phyloP scores from a whole-genome alignment of 2,329 filamentous ascomycete genomes.

The Colletotrichum endophyticum region DNA sequence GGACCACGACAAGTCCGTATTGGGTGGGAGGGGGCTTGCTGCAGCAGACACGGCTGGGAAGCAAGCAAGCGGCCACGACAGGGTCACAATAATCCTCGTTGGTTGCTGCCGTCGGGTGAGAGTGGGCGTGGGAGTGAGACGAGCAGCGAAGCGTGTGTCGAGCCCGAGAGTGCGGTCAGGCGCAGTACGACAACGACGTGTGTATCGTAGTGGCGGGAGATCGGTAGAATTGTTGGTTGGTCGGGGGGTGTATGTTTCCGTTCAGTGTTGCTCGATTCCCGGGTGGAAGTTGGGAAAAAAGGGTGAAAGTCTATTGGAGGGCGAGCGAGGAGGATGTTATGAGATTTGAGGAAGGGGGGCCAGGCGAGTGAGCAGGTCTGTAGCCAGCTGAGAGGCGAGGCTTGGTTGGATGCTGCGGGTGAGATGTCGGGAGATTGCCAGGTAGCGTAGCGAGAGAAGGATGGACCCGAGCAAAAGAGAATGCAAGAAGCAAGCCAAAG shows the following conservation, averaged over 20 bases:
- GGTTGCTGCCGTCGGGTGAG: neutral
- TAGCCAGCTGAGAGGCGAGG: neutral
- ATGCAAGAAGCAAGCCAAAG: neutral
- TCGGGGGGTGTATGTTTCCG: neutral
- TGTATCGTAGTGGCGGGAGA: neutral
- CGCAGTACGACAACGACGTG: neutral
- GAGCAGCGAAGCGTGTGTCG: neutral
- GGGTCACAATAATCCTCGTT: slow-evolving; percentile 1
- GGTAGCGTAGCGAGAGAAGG: neutral
- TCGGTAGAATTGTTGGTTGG: neutral
- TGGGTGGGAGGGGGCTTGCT: slow-evolving; percentile 12
- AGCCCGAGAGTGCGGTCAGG: slow-evolving; percentile 4
- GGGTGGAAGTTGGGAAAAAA: neutral
- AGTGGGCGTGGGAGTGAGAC: neutral
- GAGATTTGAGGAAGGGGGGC: neutral
- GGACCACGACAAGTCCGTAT: slow-evolving; percentile 18
- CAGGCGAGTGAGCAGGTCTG: neutral
- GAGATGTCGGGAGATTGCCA: neutral
- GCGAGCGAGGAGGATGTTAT: slow-evolving; percentile 1
- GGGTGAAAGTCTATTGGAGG: slow-evolving; percentile 20
- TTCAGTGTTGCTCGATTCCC: neutral
- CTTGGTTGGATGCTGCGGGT: neutral
- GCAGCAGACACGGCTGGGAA: slow-evolving; percentile 8
- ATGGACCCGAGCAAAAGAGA: neutral
- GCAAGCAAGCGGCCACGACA: neutral